Percentiles rank a stretch among this genome's conserved stretches.
Evolutionary conservation across 306 rosid genomes (phyloP).

Genomic region (Carpinus fangiana): DNA sequence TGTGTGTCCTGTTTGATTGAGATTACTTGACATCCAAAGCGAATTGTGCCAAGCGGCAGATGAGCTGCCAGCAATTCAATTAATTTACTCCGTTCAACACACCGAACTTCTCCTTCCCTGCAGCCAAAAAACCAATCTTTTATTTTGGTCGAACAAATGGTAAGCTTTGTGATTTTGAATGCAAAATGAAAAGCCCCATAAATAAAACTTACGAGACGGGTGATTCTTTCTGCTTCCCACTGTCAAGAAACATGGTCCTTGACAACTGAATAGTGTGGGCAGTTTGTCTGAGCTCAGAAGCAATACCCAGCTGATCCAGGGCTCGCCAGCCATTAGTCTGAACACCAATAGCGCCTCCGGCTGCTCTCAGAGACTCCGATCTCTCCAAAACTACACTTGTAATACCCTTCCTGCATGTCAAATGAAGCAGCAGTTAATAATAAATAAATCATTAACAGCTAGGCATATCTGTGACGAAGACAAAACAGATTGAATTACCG

Average conservation of each 20-base stretch:
- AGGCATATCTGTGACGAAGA: too few relatives aligned
- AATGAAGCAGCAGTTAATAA: too few relatives aligned
- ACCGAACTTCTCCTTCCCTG: conserved; percentile 38
- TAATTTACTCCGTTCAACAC: conserved; percentile 52
- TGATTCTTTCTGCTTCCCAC: conserved; percentile 17
- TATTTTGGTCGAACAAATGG: not conserved
- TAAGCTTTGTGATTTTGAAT: too few relatives aligned
- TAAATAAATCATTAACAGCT: too few relatives aligned
- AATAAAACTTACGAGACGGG: conserved; percentile 13
- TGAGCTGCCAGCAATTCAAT: conserved; percentile 35
- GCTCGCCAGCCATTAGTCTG: conserved; percentile 62
- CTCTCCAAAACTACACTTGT: conserved; percentile 53
- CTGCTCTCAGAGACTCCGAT: conserved; percentile 41
- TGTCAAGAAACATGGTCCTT: not conserved
- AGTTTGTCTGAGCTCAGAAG: conserved; percentile 40
- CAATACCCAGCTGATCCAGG: conserved; percentile 58
- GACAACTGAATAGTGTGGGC: conserved; percentile 43
- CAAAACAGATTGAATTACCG: too few relatives aligned
- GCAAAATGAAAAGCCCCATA: too few relatives aligned
- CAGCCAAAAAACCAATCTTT: too few relatives aligned
- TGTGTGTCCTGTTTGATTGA: conserved; percentile 39
- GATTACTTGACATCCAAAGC: conserved; percentile 33
- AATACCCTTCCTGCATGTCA: conserved; percentile 40
- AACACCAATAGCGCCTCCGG: conserved; percentile 45
- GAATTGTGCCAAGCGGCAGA: conserved; percentile 50